phyloP scores from a whole-genome alignment of 345 rosid species.

The Rhodamnia rubescens region DNA sequence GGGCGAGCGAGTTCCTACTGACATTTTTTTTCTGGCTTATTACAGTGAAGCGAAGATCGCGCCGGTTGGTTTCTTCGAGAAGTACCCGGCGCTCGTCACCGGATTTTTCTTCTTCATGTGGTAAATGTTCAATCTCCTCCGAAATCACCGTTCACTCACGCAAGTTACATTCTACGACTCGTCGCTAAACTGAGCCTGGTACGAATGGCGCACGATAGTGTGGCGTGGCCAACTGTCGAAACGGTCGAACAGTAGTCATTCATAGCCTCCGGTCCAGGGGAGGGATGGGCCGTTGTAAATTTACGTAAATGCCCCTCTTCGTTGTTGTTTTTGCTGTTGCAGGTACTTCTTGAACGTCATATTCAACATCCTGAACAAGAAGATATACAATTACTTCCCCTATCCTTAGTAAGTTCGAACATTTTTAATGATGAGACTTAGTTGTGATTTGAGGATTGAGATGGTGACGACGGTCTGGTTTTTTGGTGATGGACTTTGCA shows the following conservation, averaged over 20 bases:
- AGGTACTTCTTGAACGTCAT: constrained; percentile 94
- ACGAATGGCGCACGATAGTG: too few species aligned
- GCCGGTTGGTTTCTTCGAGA: constrained; percentile 56
- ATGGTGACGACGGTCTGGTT: constrained; percentile 24
- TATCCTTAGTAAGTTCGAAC: constrained; percentile 69
- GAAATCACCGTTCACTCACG: background rate
- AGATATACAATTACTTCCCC: constrained; percentile 95
- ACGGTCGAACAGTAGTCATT: background rate
- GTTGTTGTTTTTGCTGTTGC: background rate
- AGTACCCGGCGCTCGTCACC: constrained; percentile 72
- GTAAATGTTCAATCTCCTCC: constrained; percentile 20
- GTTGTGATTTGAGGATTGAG: background rate
- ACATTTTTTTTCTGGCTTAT: constrained; percentile 8
- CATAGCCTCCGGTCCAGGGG: background rate
- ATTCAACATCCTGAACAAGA: constrained; percentile 95
- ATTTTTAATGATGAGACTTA: background rate
- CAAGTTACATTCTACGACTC: background rate
- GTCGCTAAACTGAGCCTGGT: background rate
- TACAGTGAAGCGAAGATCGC: constrained; percentile 44
- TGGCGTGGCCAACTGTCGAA: background rate
- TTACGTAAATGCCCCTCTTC: background rate
- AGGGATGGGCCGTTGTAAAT: background rate
- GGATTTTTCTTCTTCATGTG: constrained; percentile 99
- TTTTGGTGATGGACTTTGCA: constrained; percentile 61
- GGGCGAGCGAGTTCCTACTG: constrained; percentile 9